These are phyloP conservation scores for Crotalaria pallida DNA, from an alignment of 306 rosid species.

Conservation along the genomic window DNA sequence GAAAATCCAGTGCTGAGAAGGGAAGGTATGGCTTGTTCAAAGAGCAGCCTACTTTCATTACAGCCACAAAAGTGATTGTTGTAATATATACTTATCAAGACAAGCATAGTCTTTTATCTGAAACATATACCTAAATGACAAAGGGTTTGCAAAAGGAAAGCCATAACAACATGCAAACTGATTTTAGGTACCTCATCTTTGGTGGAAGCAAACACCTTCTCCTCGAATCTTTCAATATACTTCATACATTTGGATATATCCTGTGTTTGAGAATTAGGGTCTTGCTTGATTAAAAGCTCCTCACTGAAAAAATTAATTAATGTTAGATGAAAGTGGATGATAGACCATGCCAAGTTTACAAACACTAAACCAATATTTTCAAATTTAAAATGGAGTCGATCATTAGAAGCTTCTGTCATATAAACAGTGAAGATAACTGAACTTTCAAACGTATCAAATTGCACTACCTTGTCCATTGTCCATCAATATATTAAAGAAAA, in stretches of 20 bases:
- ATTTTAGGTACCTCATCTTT: constrained; percentile 16
- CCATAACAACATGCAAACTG: neutral
- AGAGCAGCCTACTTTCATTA: neutral
- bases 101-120: neutral
- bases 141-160: neutral
- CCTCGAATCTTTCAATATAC: neutral
- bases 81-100: neutral
- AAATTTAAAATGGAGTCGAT: too few species aligned
- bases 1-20: neutral
- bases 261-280: neutral
- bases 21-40: neutral
- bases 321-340: too few species aligned
- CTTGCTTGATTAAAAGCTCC: neutral
- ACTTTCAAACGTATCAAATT: too few species aligned
- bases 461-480: too few species aligned
- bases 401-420: too few species aligned
- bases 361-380: too few species aligned
- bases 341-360: too few species aligned
- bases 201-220: neutral
- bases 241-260: neutral
- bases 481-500: too few species aligned
- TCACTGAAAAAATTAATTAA: neutral
- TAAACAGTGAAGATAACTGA: too few species aligned
- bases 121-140: neutral
- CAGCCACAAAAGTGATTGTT: neutral